These are phyloP conservation scores for Blastomyces parvus DNA, from an alignment of 2,329 filamentous ascomycete species.

Conservation along the genomic window DNA sequence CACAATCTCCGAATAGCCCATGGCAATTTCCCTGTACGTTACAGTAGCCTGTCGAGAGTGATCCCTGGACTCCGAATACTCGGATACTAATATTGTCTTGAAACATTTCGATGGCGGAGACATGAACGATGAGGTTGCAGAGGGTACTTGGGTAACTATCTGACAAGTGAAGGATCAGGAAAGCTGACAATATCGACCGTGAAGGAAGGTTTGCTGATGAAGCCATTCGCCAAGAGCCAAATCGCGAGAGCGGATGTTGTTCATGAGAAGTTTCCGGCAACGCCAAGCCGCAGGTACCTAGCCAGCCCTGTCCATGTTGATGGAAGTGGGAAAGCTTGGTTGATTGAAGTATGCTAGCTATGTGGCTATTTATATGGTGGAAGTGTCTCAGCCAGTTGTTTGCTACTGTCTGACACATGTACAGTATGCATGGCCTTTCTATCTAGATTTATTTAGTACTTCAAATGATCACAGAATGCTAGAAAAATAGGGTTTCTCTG, in stretches of 20 bases:
- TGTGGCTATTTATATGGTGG: too few relatives aligned
- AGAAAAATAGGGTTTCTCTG: too few relatives aligned
- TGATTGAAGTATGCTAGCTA: too few relatives aligned
- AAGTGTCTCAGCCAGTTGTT: too few relatives aligned
- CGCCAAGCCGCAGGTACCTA: not conserved
- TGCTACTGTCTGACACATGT: too few relatives aligned
- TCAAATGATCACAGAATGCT: too few relatives aligned
- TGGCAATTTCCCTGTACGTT: not conserved
- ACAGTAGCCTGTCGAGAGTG: not conserved
- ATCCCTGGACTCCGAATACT: not conserved
- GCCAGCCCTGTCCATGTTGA: too few relatives aligned
- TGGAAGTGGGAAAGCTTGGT: too few relatives aligned
- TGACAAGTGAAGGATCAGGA: not conserved
- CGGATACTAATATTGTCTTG: not conserved
- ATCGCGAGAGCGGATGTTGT: too few relatives aligned
- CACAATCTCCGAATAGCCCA: not conserved
- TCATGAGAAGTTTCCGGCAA: not conserved
- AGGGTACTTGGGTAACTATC: not conserved
- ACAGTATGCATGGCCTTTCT: too few relatives aligned
- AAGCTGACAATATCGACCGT: not conserved
- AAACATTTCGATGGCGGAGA: not conserved
- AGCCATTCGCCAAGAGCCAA: too few relatives aligned
- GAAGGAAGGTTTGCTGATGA: not conserved
- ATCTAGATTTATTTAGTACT: too few relatives aligned
- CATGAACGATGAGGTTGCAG: not conserved